phyloP scores from a whole-genome alignment of 1,284 basidiomycete genomes.

The Puccinia coronata region DNA sequence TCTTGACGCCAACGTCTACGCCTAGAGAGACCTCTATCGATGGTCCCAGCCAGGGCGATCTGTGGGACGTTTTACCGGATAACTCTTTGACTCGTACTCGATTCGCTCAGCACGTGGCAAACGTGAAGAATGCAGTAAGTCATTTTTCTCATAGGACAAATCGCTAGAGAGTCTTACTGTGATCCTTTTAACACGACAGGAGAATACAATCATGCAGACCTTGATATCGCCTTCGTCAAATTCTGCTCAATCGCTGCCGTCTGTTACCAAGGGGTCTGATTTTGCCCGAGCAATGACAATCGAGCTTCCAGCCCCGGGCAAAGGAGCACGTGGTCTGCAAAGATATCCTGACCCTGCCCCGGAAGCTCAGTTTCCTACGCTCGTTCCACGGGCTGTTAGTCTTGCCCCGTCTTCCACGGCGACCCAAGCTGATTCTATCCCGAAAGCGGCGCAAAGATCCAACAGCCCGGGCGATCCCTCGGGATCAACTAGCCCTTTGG shows the following conservation, averaged over 20 bases:
- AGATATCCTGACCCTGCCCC: not conserved
- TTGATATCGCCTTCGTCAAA: too few species aligned
- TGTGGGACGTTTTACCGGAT: not conserved
- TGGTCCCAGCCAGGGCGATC: not conserved
- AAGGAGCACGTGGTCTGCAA: not conserved
- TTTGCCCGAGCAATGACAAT: not conserved
- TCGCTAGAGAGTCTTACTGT: not conserved
- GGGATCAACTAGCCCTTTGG: not conserved
- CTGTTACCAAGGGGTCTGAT: not conserved
- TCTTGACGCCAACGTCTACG: not conserved
- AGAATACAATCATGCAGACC: not conserved
- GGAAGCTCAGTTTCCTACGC: not conserved
- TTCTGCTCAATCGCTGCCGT: not conserved
- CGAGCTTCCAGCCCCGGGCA: too few species aligned
- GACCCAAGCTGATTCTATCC: not conserved
- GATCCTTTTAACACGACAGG: not conserved
- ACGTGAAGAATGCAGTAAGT: slow-evolving; percentile 18
- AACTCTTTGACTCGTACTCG: not conserved
- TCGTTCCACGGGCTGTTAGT: not conserved
- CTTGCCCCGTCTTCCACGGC: not conserved
- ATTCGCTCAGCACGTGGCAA: not conserved
- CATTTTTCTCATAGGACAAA: not conserved
- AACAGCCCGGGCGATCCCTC: not conserved
- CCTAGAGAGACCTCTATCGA: not conserved
- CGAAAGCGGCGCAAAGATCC: not conserved